Evolutionary conservation across 2,329 filamentous ascomycete species (phyloP).

Genomic region (Colletotrichum coccodes): DNA sequence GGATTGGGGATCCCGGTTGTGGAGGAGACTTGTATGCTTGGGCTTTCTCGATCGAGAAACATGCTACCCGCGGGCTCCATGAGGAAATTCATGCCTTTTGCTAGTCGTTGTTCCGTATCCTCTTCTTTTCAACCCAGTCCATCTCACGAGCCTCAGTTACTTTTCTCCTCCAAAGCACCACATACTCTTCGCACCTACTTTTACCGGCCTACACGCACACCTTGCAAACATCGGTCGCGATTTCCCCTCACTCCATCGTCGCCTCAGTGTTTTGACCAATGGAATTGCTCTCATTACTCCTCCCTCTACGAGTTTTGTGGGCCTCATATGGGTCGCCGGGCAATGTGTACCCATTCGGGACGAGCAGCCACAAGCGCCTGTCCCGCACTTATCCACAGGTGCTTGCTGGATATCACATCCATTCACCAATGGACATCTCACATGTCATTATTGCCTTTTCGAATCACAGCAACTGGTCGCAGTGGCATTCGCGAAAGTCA

Average conservation of each 20-base stretch:
- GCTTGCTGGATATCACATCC: background rate
- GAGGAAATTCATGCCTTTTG: background rate
- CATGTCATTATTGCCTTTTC: background rate
- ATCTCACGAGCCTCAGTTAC: background rate
- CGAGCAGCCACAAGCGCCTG: background rate
- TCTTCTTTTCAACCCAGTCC: background rate
- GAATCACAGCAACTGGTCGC: background rate
- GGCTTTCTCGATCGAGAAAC: background rate
- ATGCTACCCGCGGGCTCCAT: background rate
- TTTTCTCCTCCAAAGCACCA: too few species aligned
- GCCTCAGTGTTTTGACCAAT: background rate
- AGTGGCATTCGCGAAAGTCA: background rate
- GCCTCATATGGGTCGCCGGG: background rate
- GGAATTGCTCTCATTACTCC: slow-evolving; percentile 8
- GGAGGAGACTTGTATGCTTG: background rate
- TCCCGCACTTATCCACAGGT: background rate
- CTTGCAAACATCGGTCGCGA: too few species aligned
- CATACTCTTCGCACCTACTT: too few species aligned
- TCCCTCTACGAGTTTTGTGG: background rate
- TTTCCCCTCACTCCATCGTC: background rate
- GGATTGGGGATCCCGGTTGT: background rate
- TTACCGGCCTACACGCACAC: too few species aligned
- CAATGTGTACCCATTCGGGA: background rate
- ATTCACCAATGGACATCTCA: background rate
- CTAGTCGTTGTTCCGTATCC: background rate